These are phyloP conservation scores for Ceratopteris richardii DNA, from an alignment of 75 land plant genomes.

Conservation along the genomic window DNA sequence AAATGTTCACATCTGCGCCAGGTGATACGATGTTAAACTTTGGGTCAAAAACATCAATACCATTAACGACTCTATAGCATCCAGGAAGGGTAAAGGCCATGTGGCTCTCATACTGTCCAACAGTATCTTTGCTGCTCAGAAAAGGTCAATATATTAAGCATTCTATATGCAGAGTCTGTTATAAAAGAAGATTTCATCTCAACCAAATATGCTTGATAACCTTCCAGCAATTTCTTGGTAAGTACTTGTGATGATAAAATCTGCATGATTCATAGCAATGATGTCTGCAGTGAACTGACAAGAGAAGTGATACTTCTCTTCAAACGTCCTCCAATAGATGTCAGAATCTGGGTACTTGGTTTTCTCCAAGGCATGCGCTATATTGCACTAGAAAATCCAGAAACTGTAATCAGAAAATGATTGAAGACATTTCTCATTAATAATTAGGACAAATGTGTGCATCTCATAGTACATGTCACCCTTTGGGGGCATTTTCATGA, in stretches of 20 bases:
- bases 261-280: constrained; percentile 78
- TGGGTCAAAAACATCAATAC: constrained; percentile 93
- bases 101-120: too few species aligned
- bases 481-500: too few species aligned
- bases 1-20: constrained; percentile 82
- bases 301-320: constrained; percentile 77
- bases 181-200: too few species aligned
- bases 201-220: too few species aligned
- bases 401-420: too few species aligned
- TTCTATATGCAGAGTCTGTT: too few species aligned
- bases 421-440: too few species aligned
- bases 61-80: constrained; percentile 68
- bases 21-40: too few species aligned
- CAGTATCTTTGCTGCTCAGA: constrained; percentile 51
- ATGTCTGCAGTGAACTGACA: too few species aligned
- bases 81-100: constrained; percentile 78
- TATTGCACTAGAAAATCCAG: constrained; percentile 67
- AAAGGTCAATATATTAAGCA: too few species aligned
- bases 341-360: constrained; percentile 88
- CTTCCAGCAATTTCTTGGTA: constrained; percentile 94
- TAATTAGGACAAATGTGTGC: too few species aligned
- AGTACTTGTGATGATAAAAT: constrained; percentile 96
- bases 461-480: too few species aligned
- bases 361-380: constrained; percentile 93
- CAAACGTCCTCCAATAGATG: constrained; percentile 63